Conservation (phyloP, 176 grass and related monocot genomes). For the Thalia dealbata region DNA sequence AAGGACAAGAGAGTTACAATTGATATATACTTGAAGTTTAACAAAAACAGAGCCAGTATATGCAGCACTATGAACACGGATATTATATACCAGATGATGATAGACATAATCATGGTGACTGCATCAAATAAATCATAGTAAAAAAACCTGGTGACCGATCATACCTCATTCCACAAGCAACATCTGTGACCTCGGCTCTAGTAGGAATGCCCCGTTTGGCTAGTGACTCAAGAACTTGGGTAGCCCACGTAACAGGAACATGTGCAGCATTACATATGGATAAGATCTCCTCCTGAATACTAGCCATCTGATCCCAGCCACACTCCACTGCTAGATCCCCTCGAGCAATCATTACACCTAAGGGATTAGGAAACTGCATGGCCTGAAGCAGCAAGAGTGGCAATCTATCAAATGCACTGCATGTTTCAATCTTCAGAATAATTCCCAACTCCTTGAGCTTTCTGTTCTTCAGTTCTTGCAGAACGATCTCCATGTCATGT, state of each 20-base stretch:
- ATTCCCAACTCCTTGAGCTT: slow-evolving; percentile 8
- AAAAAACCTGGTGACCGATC: not conserved
- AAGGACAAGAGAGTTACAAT: too few species aligned
- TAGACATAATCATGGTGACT: not conserved
- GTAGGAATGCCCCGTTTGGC: slow-evolving; percentile 15
- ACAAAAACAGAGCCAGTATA: too few species aligned
- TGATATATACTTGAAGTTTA: too few species aligned
- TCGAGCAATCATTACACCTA: slow-evolving; percentile 22
- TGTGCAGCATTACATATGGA: slow-evolving; percentile 12
- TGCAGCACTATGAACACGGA: too few species aligned
- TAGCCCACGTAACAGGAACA: slow-evolving; percentile 20
- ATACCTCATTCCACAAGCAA: slow-evolving; percentile 10
- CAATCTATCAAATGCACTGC: slow-evolving; percentile 5
- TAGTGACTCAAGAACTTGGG: slow-evolving; percentile 20
- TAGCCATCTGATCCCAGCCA: slow-evolving; percentile 17
- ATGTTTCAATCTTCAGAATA: slow-evolving; percentile 19
- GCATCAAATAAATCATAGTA: not conserved
- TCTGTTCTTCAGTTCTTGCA: slow-evolving; percentile 15
- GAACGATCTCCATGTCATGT: slow-evolving; percentile 8
- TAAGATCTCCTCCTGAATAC: slow-evolving; percentile 12
- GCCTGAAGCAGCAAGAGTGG: slow-evolving; percentile 16
- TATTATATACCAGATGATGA: too few species aligned
- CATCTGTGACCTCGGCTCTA: slow-evolving; percentile 24
- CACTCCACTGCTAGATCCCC: slow-evolving; percentile 25
- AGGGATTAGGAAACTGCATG: slow-evolving; percentile 11